Evolutionary conservation across 345 rosid species (phyloP), one percentile per base, ranked within the genome.

Genomic region (Excoecaria agallocha): DNA sequence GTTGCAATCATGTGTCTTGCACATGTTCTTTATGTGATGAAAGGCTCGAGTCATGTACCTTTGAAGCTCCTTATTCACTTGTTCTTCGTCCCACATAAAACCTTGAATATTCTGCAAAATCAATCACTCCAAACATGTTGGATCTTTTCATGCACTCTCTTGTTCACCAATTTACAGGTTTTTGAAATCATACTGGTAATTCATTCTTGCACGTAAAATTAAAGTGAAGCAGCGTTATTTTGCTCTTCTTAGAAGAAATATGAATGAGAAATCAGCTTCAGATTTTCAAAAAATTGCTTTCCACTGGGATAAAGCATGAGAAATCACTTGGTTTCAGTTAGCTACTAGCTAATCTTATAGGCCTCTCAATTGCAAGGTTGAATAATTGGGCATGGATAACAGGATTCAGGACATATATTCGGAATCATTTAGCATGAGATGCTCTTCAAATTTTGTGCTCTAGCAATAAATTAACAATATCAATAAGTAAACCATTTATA

Each of bases 61-160:
- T 76, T 75, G 79, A 39, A 96, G 88, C 78, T 90, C 93, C 59
- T 65, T 43, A 78, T 93, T 93, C 83, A 93, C 96, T 80, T 91
- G 88, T 13, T 90, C 95, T 79, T 91, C 99, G 48, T 93, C 96
- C 99, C 99, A 95, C 99, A 93, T 93, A 81, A 95, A 93, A 58
- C 99, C 99, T 88, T 96, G 98, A 65, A 96, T 96, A 83, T 93
- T 96, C 98, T 93, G 93, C 86, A 75, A 77, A 70, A 49, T 41
- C 20, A 24, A 25, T 59, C 38, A 24, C 17, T 41, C 55, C 11
- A 22, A 46, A 65, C 50, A 13, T 58, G 30, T 75, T 72, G 51
- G 11, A 10, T 3, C 5, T 22, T 51, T 50, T 12, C 20, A 12
- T 54, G 9, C 37, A 11, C 43, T 25, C 4, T 8, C 2, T n/a